Base-by-base conservation (phyloP, 2,329 filamentous ascomycete genomes). In the Malbranchea cinnamomea region DNA sequence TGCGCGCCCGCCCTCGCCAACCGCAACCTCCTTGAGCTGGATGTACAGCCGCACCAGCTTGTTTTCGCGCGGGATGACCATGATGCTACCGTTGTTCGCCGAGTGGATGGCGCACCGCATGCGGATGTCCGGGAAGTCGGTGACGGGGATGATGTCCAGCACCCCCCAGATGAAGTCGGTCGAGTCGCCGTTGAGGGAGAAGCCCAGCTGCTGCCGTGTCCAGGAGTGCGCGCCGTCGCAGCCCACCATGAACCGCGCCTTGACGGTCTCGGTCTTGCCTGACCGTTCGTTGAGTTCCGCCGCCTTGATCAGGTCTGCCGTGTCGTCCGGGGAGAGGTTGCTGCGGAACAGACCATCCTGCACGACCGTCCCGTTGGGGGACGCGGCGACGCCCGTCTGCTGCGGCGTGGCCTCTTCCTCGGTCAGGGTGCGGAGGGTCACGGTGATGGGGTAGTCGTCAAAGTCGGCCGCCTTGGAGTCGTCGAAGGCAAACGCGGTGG, bases 101-200 rank as follows among this genome's bases (percentile, higher is more conserved):
- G 77, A 82, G 48, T 83, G 78, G 35, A 84, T 79, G 1, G 75
- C 79, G 43, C 74, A 79, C 60, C 79, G 77, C 65, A 78, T 76
- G 63, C 80, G 76, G 43, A 84, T 80, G 46, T 87, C 78, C 0
- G 78, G 78, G 40, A 83, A 83, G 43, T 81, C 65, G 0, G 77
- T 82, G 45, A 70, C 63, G 13, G 79, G 71, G 2, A 81, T 73
- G 19, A 77, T 67, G 43, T 83, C 78, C 59, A 82, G 78, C 11
- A 82, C 78, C 24, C 76, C 76, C 77, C 78, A 83, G 15, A 82
- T 72, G 46, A 79, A 63, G 26, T 74, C 65, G 32, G 75, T 74
- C 10, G 74, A 74, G 44, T 81, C 76, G 36, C 75, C 80, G 20
- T 71, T 65, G 15, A 82, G 58, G 18, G 45, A 42, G 5, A 60